Conservation (phyloP, 306 rosid genomes). For the Canavalia ensiformis region DNA sequence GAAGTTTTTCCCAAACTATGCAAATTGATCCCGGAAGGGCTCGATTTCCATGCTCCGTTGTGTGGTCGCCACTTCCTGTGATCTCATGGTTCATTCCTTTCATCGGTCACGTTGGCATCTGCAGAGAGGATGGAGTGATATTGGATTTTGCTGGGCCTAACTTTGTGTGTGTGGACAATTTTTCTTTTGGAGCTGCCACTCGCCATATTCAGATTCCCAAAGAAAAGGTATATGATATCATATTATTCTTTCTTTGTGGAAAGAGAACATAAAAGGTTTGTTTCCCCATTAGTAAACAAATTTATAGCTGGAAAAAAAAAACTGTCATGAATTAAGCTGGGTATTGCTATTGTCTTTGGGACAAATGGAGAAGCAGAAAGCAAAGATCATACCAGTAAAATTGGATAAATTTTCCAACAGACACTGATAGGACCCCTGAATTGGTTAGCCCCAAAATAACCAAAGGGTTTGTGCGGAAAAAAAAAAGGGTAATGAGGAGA, state of each 20-base stretch:
- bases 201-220: constrained; percentile 77
- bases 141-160: constrained; percentile 99
- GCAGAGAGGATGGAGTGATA: constrained; percentile 96
- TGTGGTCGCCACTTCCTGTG: constrained; percentile 98
- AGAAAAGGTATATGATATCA: constrained; percentile 66
- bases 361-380: constrained; percentile 29
- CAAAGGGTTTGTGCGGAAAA: no score
- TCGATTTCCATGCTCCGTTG: constrained; percentile 91
- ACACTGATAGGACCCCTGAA: no score
- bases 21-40: constrained; percentile 80
- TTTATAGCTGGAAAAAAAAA: constrained; percentile 13
- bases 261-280: background rate
- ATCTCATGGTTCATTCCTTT: constrained; percentile 94
- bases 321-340: constrained; percentile 27
- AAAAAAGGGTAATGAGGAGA: no score
- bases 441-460: no score
- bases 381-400: background rate
- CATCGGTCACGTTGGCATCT: constrained; percentile 94
- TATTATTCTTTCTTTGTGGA: background rate
- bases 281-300: constrained; percentile 7
- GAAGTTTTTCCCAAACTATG: constrained; percentile 54
- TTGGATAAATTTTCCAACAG: no score
- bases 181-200: constrained; percentile 86
- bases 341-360: background rate
- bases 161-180: constrained; percentile 84